Evolutionary conservation across 345 rosid genomes (phyloP).

Genomic region (Ricinus communis): DNA sequence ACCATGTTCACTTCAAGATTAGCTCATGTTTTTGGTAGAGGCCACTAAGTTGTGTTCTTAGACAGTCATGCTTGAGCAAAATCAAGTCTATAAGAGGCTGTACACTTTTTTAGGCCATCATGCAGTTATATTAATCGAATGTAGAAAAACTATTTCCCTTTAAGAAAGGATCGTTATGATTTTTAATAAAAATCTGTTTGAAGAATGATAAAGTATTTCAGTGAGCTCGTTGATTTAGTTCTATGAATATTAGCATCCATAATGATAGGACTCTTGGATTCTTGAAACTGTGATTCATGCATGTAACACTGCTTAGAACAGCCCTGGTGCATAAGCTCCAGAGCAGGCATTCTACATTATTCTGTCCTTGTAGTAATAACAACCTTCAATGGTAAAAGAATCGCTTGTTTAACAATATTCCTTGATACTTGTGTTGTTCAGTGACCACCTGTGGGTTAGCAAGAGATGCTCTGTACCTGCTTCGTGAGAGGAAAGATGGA

Average conservation of each 20-base stretch:
- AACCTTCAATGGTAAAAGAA: not conserved
- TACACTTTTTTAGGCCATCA: slow-evolving; percentile 1
- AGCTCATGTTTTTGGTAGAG: not conserved
- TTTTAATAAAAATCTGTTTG: not conserved
- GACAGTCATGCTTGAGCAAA: not conserved
- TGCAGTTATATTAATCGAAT: not conserved
- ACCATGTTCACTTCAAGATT: not conserved
- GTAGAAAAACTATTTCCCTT: not conserved
- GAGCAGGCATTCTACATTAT: no score
- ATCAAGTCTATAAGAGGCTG: not conserved
- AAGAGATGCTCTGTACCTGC: slow-evolving; percentile 74
- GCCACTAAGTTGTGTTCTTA: not conserved
- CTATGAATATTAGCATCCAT: not conserved
- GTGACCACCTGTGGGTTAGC: slow-evolving; percentile 91
- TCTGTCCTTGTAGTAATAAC: no score
- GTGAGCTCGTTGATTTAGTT: not conserved
- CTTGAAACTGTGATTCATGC: not conserved
- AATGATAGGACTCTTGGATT: not conserved
- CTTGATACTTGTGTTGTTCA: slow-evolving; percentile 32
- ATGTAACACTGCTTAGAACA: slow-evolving; percentile 4
- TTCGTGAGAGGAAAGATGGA: slow-evolving; percentile 85
- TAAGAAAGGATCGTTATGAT: not conserved
- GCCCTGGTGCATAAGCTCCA: no score
- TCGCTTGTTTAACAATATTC: slow-evolving; percentile 8
- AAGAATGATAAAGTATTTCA: not conserved